Evolutionary conservation across 176 grass and related monocot genomes (phyloP).

Genomic region (Aegilops longissima): DNA sequence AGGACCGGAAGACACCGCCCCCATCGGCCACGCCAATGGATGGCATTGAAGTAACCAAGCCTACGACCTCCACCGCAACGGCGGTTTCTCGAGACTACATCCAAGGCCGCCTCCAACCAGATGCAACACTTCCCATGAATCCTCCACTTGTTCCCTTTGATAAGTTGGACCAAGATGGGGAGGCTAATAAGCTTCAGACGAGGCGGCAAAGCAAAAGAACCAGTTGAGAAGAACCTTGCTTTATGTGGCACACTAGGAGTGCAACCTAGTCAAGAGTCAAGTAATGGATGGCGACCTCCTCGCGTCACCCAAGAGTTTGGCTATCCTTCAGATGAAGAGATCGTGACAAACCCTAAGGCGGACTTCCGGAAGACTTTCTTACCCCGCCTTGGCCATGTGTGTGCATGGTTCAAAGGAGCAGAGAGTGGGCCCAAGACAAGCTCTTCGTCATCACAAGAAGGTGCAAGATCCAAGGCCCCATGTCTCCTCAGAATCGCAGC

Average conservation of each 20-base stretch:
- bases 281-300: background rate
- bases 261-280: background rate
- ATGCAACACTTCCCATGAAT: no score
- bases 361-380: background rate
- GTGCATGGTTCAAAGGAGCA: background rate
- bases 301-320: background rate
- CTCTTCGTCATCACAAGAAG: background rate
- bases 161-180: no score
- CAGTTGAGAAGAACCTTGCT: background rate
- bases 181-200: no score
- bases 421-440: background rate
- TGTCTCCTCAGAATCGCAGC: background rate
- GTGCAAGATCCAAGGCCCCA: background rate
- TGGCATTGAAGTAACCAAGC: no score
- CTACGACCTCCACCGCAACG: no score
- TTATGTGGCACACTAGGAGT: background rate
- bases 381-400: background rate
- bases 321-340: background rate
- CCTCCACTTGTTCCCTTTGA: no score
- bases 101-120: no score
- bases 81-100: no score
- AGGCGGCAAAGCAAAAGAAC: background rate
- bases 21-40: no score
- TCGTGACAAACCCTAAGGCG: background rate
- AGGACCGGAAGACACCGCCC: no score